Conservation (phyloP, 805 yeast species). For the Cyberlindnera euphorbiae region DNA sequence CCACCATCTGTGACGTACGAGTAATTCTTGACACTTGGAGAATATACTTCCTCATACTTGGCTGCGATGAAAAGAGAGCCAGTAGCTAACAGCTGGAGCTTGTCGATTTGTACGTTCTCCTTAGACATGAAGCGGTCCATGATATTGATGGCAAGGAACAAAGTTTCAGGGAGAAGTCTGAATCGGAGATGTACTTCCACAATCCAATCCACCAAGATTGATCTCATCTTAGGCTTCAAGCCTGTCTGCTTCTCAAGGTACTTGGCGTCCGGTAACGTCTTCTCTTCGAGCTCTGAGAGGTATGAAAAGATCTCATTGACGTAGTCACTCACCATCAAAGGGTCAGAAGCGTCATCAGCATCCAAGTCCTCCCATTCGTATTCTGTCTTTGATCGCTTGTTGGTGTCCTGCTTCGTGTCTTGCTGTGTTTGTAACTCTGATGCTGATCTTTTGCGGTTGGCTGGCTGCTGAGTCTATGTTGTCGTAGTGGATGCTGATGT, state of each 20-base stretch:
- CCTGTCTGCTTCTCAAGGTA: slow-evolving; percentile 61
- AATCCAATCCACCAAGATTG: slow-evolving; percentile 89
- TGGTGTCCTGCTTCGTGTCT: slow-evolving; percentile 20
- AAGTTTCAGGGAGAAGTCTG: slow-evolving; percentile 79
- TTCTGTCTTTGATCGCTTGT: slow-evolving; percentile 17
- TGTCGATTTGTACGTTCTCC: slow-evolving; percentile 69
- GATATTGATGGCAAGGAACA: slow-evolving; percentile 74
- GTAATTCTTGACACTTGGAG: slow-evolving; percentile 81
- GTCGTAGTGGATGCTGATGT: slow-evolving; percentile 3
- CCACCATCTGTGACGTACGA: slow-evolving; percentile 88
- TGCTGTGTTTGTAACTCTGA: not conserved
- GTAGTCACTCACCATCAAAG: slow-evolving; percentile 88
- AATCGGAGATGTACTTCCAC: slow-evolving; percentile 84
- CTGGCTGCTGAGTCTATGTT: not conserved
- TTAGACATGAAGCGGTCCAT: slow-evolving; percentile 83
- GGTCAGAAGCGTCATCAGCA: slow-evolving; percentile 64
- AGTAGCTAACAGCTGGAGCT: slow-evolving; percentile 80
- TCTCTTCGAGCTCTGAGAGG: slow-evolving; percentile 60
- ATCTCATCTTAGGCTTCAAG: slow-evolving; percentile 77
- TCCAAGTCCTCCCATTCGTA: slow-evolving; percentile 49
- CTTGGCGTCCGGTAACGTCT: slow-evolving; percentile 66
- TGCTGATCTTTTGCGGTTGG: not conserved
- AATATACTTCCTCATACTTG: slow-evolving; percentile 86
- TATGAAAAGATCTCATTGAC: slow-evolving; percentile 79
- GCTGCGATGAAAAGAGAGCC: slow-evolving; percentile 87